Percentiles rank a stretch among this genome's conserved stretches.
phyloP scores from a whole-genome alignment of 2,329 filamentous ascomycete genomes.

The Penicillium sp. region DNA sequence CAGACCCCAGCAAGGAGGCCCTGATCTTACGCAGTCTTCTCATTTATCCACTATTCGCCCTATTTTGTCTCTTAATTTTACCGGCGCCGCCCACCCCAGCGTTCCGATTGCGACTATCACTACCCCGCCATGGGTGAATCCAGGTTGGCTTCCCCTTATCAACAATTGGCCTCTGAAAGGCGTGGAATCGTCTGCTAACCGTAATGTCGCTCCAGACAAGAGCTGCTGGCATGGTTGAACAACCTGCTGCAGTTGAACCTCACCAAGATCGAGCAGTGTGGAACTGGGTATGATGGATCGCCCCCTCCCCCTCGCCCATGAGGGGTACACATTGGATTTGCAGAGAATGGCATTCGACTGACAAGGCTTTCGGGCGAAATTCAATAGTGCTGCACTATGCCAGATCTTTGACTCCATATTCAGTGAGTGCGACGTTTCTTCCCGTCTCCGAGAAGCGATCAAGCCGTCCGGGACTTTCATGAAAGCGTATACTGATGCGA shows the following conservation, averaged over 20 bases:
- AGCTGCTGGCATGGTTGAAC: slow-evolving; percentile 94
- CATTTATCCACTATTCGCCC: neutral
- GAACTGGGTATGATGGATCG: slow-evolving; percentile 69
- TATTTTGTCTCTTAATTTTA: slow-evolving; percentile 1
- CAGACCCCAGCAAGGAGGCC: slow-evolving; percentile 13
- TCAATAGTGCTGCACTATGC: slow-evolving; percentile 77
- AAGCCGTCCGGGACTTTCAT: neutral
- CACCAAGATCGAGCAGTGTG: slow-evolving; percentile 98
- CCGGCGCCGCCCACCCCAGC: slow-evolving; percentile 1
- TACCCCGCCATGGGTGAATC: slow-evolving; percentile 59
- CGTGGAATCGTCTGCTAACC: slow-evolving; percentile 11
- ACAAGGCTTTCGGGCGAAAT: slow-evolving; percentile 10
- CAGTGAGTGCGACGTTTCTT: slow-evolving; percentile 46
- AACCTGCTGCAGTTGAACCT: slow-evolving; percentile 96
- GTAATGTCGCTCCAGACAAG: slow-evolving; percentile 61
- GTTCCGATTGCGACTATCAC: slow-evolving; percentile 11
- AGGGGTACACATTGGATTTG: slow-evolving; percentile 1
- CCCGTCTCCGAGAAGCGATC: slow-evolving; percentile 1
- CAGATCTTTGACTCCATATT: slow-evolving; percentile 99
- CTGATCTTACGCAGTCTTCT: slow-evolving; percentile 11
- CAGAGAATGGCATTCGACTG: slow-evolving; percentile 3
- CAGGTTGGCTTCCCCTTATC: slow-evolving; percentile 44
- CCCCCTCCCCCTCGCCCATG: slow-evolving; percentile 1
- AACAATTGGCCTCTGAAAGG: slow-evolving; percentile 12
- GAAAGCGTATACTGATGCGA: slow-evolving; percentile 10